phyloP scores from a whole-genome alignment of 495 filamentous ascomycete genomes.

The Tuber borchii region DNA sequence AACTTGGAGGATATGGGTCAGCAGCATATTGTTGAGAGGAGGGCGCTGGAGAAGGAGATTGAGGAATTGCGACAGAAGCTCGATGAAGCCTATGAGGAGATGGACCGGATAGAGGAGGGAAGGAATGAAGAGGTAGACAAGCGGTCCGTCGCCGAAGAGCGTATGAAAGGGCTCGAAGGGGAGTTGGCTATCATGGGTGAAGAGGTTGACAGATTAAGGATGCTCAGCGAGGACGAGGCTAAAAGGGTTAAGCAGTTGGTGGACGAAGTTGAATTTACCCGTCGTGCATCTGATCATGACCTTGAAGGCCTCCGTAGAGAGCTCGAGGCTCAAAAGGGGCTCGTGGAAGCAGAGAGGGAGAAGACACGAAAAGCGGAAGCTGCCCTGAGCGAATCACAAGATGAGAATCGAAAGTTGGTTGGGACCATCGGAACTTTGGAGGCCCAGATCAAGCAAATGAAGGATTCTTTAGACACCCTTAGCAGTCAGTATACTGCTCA shows the following conservation, averaged over 20 bases:
- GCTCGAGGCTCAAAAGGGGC: slow-evolving; percentile 50
- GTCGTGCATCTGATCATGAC: slow-evolving; percentile 54
- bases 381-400: slow-evolving; percentile 17
- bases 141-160: slow-evolving; percentile 60
- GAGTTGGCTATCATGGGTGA: slow-evolving; percentile 57
- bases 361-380: slow-evolving; percentile 37
- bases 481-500: slow-evolving; percentile 44
- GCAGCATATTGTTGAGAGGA: slow-evolving; percentile 80
- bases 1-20: slow-evolving; percentile 88
- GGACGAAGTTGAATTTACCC: slow-evolving; percentile 52
- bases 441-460: slow-evolving; percentile 51
- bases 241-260: slow-evolving; percentile 54
- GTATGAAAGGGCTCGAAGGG: slow-evolving; percentile 58
- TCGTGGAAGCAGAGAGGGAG: slow-evolving; percentile 46
- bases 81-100: slow-evolving; percentile 83
- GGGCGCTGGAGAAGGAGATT: slow-evolving; percentile 70
- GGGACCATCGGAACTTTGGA: slow-evolving; percentile 27
- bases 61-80: slow-evolving; percentile 63
- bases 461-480: slow-evolving; percentile 53
- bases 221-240: slow-evolving; percentile 51
- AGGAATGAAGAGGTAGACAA: slow-evolving; percentile 59
- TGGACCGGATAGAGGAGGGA: slow-evolving; percentile 75
- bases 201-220: slow-evolving; percentile 33
- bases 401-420: slow-evolving; percentile 18
- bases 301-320: slow-evolving; percentile 52